Base-by-base conservation (phyloP, 1,284 basidiomycete species). In the Grifola frondosa region DNA sequence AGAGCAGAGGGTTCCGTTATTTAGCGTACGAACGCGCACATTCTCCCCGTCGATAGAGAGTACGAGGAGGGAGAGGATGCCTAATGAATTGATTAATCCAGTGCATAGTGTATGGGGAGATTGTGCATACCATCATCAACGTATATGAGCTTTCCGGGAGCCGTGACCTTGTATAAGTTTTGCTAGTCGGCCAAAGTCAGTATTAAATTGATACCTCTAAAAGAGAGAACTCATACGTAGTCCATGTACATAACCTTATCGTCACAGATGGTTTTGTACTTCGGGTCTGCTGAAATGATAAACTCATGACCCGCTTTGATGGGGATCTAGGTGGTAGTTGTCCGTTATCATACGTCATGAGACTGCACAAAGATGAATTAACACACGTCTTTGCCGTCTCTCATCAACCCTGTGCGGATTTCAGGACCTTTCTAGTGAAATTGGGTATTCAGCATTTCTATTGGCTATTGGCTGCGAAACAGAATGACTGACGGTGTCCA, bases 351-450 rank as follows among this genome's bases (percentile, higher is more conserved):
- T 13, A 28, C 33, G 32, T 35, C 17, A 46, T 47, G 37, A 15
- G 17, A 19, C 34, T 12, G 38, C 19, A 12, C 23, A 30, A 24
- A 30, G 30, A 49, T 50, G 42, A 37, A 48, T 48, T 47, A 37
- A 78, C 89, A 61, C 64, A 93, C 91, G 63, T 99, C 97, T 56
- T 77, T 73, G 63, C 82, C 81, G 65, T 92, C 81, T 66, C 77
- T 83, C 78, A 97, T 99, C 63, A 95, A 63, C 57, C 97, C 97
- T 34, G 97, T 99, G 58, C 97, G 88, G 75, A 99, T 99, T 74
- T 99, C 97, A 29, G 97, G 97, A 41, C 97, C 97, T 90, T 99
- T 99, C 88, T 93, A 31, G 47, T 42, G 50, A 26, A 28, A 42
- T n/a, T n/a, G n/a, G n/a, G n/a, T 29, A 30, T 40, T 44, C 32